phyloP scores from a whole-genome alignment of 805 yeast species.

The Candida ulmi region DNA sequence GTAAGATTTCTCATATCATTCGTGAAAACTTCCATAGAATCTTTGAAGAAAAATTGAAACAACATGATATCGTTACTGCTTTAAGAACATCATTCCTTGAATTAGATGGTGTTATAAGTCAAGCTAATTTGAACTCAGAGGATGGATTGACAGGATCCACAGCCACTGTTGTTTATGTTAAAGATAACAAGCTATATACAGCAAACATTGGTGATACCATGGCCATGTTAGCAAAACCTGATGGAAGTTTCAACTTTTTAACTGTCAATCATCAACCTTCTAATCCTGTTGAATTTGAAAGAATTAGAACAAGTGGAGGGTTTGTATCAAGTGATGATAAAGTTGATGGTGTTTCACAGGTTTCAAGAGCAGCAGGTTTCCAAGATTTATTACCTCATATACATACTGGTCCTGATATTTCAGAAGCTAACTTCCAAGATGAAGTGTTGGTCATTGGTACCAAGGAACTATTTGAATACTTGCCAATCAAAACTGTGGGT shows the following conservation, averaged over 20 bases:
- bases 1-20: constrained; percentile 62
- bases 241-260: constrained; percentile 72
- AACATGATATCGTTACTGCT: constrained; percentile 58
- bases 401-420: constrained; percentile 80
- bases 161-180: constrained; percentile 74
- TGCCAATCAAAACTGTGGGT: constrained; percentile 80
- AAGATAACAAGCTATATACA: constrained; percentile 62
- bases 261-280: constrained; percentile 85
- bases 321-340: constrained; percentile 80
- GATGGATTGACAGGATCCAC: constrained; percentile 83
- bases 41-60: constrained; percentile 61
- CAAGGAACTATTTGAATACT: constrained; percentile 76
- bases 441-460: constrained; percentile 85
- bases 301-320: constrained; percentile 90
- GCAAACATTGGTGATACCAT: constrained; percentile 92
- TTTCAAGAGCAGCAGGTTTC: constrained; percentile 91
- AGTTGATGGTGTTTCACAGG: constrained; percentile 74
- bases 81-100: constrained; percentile 74
- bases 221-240: constrained; percentile 70
- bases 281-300: constrained; percentile 66
- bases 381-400: constrained; percentile 82
- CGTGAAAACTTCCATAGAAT: constrained; percentile 66
- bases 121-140: constrained; percentile 48
- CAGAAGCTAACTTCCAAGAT: constrained; percentile 59
- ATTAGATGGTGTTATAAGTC: constrained; percentile 67